A percentile compares a stretch with the other conserved stretches of the same genome.
Conservation (phyloP, 192 early-diverging fungal species). For the Podila epigama region DNA sequence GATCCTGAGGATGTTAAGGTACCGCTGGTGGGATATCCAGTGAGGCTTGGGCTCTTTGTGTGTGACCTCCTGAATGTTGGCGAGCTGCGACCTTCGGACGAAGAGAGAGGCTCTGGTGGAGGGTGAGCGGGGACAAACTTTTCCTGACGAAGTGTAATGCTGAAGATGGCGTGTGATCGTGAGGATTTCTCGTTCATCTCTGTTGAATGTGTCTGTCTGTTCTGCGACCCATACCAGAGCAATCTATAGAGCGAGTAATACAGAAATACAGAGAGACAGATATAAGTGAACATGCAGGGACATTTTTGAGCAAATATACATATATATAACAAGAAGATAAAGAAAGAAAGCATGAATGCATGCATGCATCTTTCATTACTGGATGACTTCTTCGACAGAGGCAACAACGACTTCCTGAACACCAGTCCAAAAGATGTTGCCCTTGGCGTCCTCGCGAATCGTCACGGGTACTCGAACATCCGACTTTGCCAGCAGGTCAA, state of each 20-base stretch:
- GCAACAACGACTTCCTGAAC: conserved; percentile 79
- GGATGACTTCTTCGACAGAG: conserved; percentile 76
- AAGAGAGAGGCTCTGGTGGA: conserved; percentile 10
- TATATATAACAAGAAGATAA: background rate
- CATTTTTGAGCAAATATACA: too few species aligned
- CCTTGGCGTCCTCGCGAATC: conserved; percentile 86
- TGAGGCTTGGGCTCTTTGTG: conserved; percentile 14
- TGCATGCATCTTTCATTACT: conserved; percentile 33
- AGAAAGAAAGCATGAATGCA: background rate
- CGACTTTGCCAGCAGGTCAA: conserved; percentile 83
- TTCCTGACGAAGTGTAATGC: conserved; percentile 85
- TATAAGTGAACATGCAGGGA: too few species aligned
- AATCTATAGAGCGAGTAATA: conserved; percentile 64
- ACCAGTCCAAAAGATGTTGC: conserved; percentile 87
- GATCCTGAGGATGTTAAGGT: conserved; percentile 4
- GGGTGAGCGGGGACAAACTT: conserved; percentile 54
- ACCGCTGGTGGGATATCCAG: conserved; percentile 11
- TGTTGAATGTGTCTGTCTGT: conserved; percentile 91
- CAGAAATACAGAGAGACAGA: too few species aligned
- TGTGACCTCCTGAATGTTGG: conserved; percentile 14
- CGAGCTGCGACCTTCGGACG: conserved; percentile 6
- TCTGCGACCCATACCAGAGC: conserved; percentile 69
- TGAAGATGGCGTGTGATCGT: conserved; percentile 97
- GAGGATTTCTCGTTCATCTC: conserved; percentile 97
- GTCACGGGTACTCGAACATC: conserved; percentile 68